Evolutionary conservation across 176 grass and related monocot species (phyloP), one percentile per base, ranked within the genome.

Genomic region (Carex cristatella): DNA sequence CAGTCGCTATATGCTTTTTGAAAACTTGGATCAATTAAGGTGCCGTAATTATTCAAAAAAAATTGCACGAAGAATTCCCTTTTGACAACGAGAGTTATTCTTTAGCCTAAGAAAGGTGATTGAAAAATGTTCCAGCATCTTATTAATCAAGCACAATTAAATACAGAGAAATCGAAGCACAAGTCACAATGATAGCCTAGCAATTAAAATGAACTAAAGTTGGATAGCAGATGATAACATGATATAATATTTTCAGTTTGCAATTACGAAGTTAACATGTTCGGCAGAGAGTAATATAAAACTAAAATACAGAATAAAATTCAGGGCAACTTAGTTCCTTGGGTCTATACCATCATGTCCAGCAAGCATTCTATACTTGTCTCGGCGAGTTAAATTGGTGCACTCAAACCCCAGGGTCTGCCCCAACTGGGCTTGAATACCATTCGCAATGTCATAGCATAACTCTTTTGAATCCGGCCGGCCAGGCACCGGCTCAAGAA

Each of bases 291-390:
- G 32, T 79, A 35, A 42, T 46, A 46, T 15, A 16, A 14, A 57
- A 18, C 28, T 31, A 33, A 78, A 23, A 49, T 48, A 23, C 4
- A 77, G 74, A 35, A 32, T 57, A 9, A 33, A 33, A 57, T 56
- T 51, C 7, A 56, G 7, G 0, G 23, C 28, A 58, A 37, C 37
- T 84, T 65, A 35, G 74, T 28, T 86, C 59, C 71, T 86, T 42
- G 11, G 18, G 61, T 54, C 85, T 61, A 44, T 18, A 61, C 90
- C 87, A 27, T 92, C 85, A 65, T 92, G 61, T 14, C 82, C 87
- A 2, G 90, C 69, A 27, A 89, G 82, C 87, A 89, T 87, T 61
- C 78, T 53, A 82, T 87, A 89, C 69, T 89, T 89, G 44, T 92
- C 88, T 88, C 18, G 85, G 38, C 78, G 60, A 46, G 90, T 89